Evolutionary conservation across 1,139 yeast genomes (phyloP), one percentile per base, ranked within the genome.

Genomic region (Debaryomyces fabryi): DNA sequence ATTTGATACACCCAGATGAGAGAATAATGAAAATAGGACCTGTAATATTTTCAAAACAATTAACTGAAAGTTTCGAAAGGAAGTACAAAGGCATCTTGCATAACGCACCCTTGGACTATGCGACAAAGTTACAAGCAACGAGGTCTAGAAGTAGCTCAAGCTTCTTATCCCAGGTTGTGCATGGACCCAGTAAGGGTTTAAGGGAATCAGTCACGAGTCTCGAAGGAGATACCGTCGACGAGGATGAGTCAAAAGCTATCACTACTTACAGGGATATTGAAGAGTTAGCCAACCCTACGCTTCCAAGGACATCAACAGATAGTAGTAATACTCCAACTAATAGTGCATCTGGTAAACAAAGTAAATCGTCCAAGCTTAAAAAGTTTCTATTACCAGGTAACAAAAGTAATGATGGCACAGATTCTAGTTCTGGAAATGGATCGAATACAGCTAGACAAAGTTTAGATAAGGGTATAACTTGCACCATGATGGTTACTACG

Each of bases 1-100:
- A 78, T 55, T 71, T 91, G 51, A 71, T 69, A 12, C 82, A 81
- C 57, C 71, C 79, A 2, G 85, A 86, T 45, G 98, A 92, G 65
- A 75, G 96, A 48, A 78, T 91, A 1, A 56, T 90, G 45, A 82
- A 82, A 53, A 77, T 81, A 16, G 97, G 95, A 0, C 74, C 76
- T 13, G 79, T 74, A 0, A 65, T 70, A 45, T 74, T 66, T 2
- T 64, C 63, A 29, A 67, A 61, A 47, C 67, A 67, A 29, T 39
- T 60, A 0, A 81, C 83, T 0, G 85, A 79, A 2, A 40, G 52
- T 0, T 78, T 87, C 55, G 89, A 86, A 50, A 79, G 72, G 58
- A 83, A 76, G 54, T 72, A 78, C 51, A 78, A 72, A 56, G 89
- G 88, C 0, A 66, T 74, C 48, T 60, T 86, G 18, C 82, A 80